phyloP scores from a whole-genome alignment of 805 yeast genomes.

The Lipomyces spencermartinsiae region DNA sequence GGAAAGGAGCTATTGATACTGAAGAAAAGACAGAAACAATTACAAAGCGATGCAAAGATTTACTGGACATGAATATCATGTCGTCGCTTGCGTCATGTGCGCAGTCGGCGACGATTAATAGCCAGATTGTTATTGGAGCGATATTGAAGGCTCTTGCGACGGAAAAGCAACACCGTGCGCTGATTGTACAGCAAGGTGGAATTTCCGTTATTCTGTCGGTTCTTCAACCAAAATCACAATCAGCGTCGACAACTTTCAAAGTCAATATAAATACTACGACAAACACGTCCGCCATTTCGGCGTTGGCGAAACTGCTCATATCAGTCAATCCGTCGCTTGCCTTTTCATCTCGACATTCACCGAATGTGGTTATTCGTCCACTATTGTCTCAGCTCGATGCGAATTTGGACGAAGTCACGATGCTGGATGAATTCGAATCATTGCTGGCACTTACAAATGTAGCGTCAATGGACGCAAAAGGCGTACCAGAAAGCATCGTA shows the following conservation, averaged over 20 bases:
- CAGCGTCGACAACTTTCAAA: slow-evolving; percentile 15
- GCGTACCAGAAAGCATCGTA: slow-evolving; percentile 50
- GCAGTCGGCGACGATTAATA: slow-evolving; percentile 38
- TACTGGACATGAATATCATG: slow-evolving; percentile 43
- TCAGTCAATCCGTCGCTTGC: slow-evolving; percentile 47
- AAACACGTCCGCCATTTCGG: slow-evolving; percentile 41
- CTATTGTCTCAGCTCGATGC: slow-evolving; percentile 43
- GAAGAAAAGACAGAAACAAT: slow-evolving; percentile 40
- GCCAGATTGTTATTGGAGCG: slow-evolving; percentile 42
- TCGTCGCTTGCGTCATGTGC: slow-evolving; percentile 27
- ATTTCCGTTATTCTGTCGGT: slow-evolving; percentile 40
- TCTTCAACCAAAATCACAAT: slow-evolving; percentile 14
- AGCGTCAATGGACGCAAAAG: slow-evolving; percentile 55
- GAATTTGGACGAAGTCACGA: slow-evolving; percentile 40
- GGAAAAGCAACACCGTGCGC: slow-evolving; percentile 40
- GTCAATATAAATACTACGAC: slow-evolving; percentile 29
- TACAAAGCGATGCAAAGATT: slow-evolving; percentile 38
- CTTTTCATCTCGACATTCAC: slow-evolving; percentile 45
- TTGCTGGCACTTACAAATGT: slow-evolving; percentile 72
- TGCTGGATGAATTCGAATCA: slow-evolving; percentile 57
- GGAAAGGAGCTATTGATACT: slow-evolving; percentile 38
- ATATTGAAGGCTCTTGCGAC: slow-evolving; percentile 45
- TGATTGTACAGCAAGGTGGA: slow-evolving; percentile 48
- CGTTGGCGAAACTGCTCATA: slow-evolving; percentile 47
- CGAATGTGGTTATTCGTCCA: slow-evolving; percentile 45